Evolutionary conservation across 2,329 filamentous ascomycete genomes (phyloP).

Genomic region (Orbilia quercus): DNA sequence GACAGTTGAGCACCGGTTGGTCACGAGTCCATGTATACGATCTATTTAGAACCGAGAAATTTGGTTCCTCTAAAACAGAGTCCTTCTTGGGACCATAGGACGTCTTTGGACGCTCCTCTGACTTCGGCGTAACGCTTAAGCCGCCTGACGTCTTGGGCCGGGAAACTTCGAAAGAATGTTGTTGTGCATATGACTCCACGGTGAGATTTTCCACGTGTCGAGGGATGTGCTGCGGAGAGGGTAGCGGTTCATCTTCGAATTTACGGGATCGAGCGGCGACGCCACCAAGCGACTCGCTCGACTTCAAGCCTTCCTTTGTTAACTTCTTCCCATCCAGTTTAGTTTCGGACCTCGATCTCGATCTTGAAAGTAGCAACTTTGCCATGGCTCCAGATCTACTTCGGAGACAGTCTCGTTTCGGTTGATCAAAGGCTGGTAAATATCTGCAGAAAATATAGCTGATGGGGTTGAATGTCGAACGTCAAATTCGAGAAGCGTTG

Average conservation of each 20-base stretch:
- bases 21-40: slow-evolving; percentile 52
- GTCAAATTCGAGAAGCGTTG: too few species aligned
- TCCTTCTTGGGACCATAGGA: slow-evolving; percentile 46
- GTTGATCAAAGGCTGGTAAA: too few species aligned
- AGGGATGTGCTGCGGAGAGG: slow-evolving; percentile 25
- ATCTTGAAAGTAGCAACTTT: slow-evolving; percentile 48
- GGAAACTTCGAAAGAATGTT: slow-evolving; percentile 41
- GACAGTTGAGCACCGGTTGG: slow-evolving; percentile 12
- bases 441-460: too few species aligned
- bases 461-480: too few species aligned
- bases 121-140: slow-evolving; percentile 6
- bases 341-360: slow-evolving; percentile 48
- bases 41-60: slow-evolving; percentile 46
- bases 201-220: slow-evolving; percentile 25
- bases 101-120: slow-evolving; percentile 46
- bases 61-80: slow-evolving; percentile 38
- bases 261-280: slow-evolving; percentile 7
- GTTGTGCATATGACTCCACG: slow-evolving; percentile 24
- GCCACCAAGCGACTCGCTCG: slow-evolving; percentile 31
- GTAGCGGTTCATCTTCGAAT: slow-evolving; percentile 44
- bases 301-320: slow-evolving; percentile 43
- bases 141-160: slow-evolving; percentile 37
- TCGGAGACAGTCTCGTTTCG: too few species aligned
- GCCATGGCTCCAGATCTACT: slow-evolving; percentile 21
- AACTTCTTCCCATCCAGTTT: slow-evolving; percentile 33